Base-by-base conservation (phyloP, 108 stramenopile species). In the Cylindrotheca fusiformis region DNA sequence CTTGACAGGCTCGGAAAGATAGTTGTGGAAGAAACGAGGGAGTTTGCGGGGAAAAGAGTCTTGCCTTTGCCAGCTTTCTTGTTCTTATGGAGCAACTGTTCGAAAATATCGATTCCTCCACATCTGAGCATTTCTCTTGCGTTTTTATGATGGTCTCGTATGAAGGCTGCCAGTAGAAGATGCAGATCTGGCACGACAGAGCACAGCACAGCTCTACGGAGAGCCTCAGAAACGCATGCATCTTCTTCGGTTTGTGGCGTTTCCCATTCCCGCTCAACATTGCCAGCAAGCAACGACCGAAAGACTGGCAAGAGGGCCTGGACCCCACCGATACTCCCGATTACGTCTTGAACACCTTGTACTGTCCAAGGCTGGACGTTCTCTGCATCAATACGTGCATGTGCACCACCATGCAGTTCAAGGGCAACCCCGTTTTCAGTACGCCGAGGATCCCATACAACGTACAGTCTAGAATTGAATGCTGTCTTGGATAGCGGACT, bases 371-470 rank as follows among this genome's bases (percentile, higher is more conserved):
- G 47, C 18, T 67, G 64, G 10, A 79, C 77, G 48, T 57, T 62
- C 0, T 65, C 52, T 19, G 33, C 28, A 50, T 71, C 71, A 20
- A 88, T 30, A 6, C 8, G 32, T 27, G 51, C 76, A 52, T 88
- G 79, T 21, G 67, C 72, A 1, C 84, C 83, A 50, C 74, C 55
- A 70, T 86, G 87, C 6, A 84, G 50, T 49, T 91, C 90, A 23
- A 88, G 41, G 2, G 76, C 60, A 8, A 75, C 50, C 20, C 32
- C 21, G 22, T 72, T 69, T 12, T 48, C 69, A 17, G 57, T 56
- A 27, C 87, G 77, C 19, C 52, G 48, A 21, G 90, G 90, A 69
- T 91, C 77, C 90, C 86, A 91, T 4, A 83, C 80, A 19, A 86
- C 18, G 55, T 82, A 83, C 1, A 91, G 55, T 45, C 86, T 83